Base-by-base conservation (phyloP, 2,329 filamentous ascomycete species). In the Venturia effusa region DNA sequence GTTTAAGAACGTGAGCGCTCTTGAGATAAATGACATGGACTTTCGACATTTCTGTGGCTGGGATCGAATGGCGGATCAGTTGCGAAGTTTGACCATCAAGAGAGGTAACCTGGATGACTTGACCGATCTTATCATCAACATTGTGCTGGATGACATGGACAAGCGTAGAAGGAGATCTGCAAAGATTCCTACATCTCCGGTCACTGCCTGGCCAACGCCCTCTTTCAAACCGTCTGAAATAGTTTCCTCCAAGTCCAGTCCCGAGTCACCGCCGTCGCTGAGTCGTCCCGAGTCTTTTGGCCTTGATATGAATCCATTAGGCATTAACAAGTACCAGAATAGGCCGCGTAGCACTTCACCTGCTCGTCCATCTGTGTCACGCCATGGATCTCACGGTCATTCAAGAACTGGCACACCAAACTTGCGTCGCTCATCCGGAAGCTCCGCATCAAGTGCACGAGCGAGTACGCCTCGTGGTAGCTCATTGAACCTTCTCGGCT, bases 1-100 rank as follows among this genome's bases (percentile, higher is more conserved):
- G 10, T 97, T 99, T 83, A 97, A 99, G 78, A 99, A 97, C 69
- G 80, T 97, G 63, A 93, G 93, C 76, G 89, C 91, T 27, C 81
- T 99, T 67, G 94, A 99, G 75, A 90, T 99, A 62, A 92, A 88
- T 77, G 92, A 95, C 76, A 88, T 97, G 72, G 94, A 99, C 75
- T 97, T 96, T 73, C 86, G 94, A 66, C 92, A 96, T 70, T 97
- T 97, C 77, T 96, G 92, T 76, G 94, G 94, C 65, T 99, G 94
- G 94, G 93, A 99, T 74, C 86, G 89, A 65, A 78, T 97, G 64
- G 89, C 94, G 10, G 94, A 99, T 72, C 92, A 97, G 74, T 79
- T 99, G 67, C 87, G 92, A 66, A 95, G 91, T 67, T 80, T 99
- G 67, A 94, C 90, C 2, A 80, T 99, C 68, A 96, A 92, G 77